Evolutionary conservation across 352 stramenopile genomes (phyloP), one percentile per base, ranked within the genome.

Genomic region (Paralagenidium karlingii): DNA sequence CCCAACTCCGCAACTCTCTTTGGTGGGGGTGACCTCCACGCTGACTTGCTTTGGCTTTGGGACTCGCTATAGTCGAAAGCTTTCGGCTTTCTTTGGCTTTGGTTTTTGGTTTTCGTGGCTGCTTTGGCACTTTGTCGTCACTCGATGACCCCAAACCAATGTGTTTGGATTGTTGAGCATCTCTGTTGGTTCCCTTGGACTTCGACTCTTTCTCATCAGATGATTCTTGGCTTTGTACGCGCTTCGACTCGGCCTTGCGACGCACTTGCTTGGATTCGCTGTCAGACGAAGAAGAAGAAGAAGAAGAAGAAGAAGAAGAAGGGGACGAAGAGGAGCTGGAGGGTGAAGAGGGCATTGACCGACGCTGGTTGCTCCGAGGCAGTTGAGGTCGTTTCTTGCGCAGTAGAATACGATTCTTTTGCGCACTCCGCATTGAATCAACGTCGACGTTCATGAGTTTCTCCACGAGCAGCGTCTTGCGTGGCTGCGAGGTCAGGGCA

Each of bases 401-500:
- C 21, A 16, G 30, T 19, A 45, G 19, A 11, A 24, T 27, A 13
- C 28, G 21, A 19, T 16, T 49, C 28, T 19, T 46, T 31, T 32
- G 2, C 38, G 27, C 20, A 15, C 34, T 47, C 25, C 47, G 36
- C 1, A 53, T 55, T 9, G 60, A 73, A 7, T 71, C 60, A 5
- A 64, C 34, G 29, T 77, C 64, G 36, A 74, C 58, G 22, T 53
- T 71, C 50, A 78, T 32, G 11, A 68, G 49, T 11, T 58, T 55
- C 31, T 78, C 48, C 29, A 78, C 43, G 19, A 74, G 33, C n/a
- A n/a, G n/a, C n/a, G n/a, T n/a, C n/a, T n/a, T n/a, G n/a, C n/a
- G n/a, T n/a, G n/a, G n/a, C n/a, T n/a, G n/a, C n/a, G n/a, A n/a
- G n/a, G n/a, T n/a, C n/a, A n/a, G n/a, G n/a, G n/a, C n/a, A n/a